These are phyloP conservation scores for Cyberlindnera petersonii DNA, from an alignment of 805 yeast genomes.

Conservation along the genomic window DNA sequence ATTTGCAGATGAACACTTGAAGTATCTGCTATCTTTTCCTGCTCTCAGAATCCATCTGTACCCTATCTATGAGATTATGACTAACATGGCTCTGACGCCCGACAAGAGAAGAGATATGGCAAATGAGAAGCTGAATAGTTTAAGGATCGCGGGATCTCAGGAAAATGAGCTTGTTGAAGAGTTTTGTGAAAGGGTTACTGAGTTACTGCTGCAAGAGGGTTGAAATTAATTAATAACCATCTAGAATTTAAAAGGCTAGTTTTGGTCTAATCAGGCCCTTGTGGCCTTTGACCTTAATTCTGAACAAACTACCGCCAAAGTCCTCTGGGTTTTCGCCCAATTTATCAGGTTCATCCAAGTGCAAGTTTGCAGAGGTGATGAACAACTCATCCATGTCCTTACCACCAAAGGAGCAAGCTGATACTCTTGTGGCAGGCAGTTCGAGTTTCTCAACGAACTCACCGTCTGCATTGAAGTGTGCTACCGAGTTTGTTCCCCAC, in stretches of 20 bases:
- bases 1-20: conserved; percentile 40
- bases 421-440: conserved; percentile 57
- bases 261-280: conserved; percentile 31
- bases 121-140: conserved; percentile 52
- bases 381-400: conserved; percentile 50
- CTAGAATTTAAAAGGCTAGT: conserved; percentile 7
- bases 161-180: conserved; percentile 69
- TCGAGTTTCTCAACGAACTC: conserved; percentile 44
- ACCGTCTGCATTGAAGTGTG: conserved; percentile 49
- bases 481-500: conserved; percentile 56
- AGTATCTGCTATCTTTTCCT: conserved; percentile 44
- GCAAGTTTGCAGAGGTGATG: conserved; percentile 61
- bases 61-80: conserved; percentile 45
- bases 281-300: conserved; percentile 36
- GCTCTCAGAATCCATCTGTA: conserved; percentile 54
- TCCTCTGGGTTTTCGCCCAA: conserved; percentile 38
- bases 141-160: conserved; percentile 63
- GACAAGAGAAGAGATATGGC: conserved; percentile 60
- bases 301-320: conserved; percentile 59
- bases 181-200: conserved; percentile 39
- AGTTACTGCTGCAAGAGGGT: conserved; percentile 11
- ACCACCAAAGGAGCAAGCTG: conserved; percentile 73
- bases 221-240: background rate
- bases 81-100: conserved; percentile 36
- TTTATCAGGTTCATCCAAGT: conserved; percentile 38